Evolutionary conservation across 2,329 filamentous ascomycete genomes (phyloP), one percentile per base, ranked within the genome.

Genomic region (Diaporthe nobilis): DNA sequence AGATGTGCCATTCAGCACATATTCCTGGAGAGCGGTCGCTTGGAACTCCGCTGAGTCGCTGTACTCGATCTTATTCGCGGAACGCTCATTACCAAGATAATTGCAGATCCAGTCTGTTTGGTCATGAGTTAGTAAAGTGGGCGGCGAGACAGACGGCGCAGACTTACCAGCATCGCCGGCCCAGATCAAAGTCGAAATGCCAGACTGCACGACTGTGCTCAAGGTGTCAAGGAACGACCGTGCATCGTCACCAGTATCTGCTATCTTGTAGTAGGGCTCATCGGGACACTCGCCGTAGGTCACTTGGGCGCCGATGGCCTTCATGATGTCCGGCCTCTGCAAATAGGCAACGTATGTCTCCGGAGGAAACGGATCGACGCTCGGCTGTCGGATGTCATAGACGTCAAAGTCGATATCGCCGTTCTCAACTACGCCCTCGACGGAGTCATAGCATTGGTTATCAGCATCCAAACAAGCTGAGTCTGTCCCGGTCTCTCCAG

Each of bases 361-460:
- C 10, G 82, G 76, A 68, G 82, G 80, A 76, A 79, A 80, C 3
- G 76, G 76, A 61, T 79, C 79, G 44, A 78, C 76, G n/a, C 78
- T 78, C 20, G 80, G 79, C 42, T 79, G 74, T 31, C 82, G 76
- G 49, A 83, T 76, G 72, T 82, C 78, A 75, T 80, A 79, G 31
- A 76, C 75, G 55, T 84, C 78, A 73, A 82, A 82, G 28, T 71
- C 63, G 20, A 57, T 10, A 20, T 44, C n/a, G 7, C 73, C 73
- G 8, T 55, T 61, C 37, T 72, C 71, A 37, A 76, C 71, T 20
- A 22, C 55, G 2, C 63, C 79, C 73, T 87, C 85, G 57, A 87
- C 84, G 31, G 79, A 75, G 7, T 79, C 74, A 68, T 81, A 82
- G 78, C 86, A 88, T 31, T 80, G 80, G 34, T 78, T 80, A 57